Base-by-base conservation (phyloP, 179 eudicot genomes). In the Amaranthus tricolor region DNA sequence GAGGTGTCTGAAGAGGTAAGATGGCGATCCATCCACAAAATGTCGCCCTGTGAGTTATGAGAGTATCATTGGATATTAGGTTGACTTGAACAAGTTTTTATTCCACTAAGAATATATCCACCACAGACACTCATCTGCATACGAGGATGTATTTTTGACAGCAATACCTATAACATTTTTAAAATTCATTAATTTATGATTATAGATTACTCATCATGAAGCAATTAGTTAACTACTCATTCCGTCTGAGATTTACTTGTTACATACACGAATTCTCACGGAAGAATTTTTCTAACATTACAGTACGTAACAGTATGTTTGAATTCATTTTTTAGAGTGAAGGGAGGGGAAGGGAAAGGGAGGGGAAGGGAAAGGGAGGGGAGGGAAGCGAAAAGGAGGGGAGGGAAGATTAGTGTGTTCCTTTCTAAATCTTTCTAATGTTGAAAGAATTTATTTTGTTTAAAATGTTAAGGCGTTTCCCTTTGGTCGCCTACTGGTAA, bases 61-160 rank as follows among this genome's bases (percentile, higher is more conserved):
- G 0, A 16, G n/a, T 31, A 54, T 24, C 31, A 77, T 52, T 68
- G 70, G 14, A 45, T 17, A 43, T 54, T 68, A 17, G 68, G 51
- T 13, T 76, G 87, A 47, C n/a, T 50, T 72, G 71, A 68, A 57
- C 83, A 82, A 67, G 89, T 87, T 80, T 81, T 84, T 14, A 90
- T 93, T 40, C 99, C 99, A 19, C 90, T 93, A 17, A 93, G 84
- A 57, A 95, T 82, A 56, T 93, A 95, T 54, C 99, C 97, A 69
- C 99, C 97, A 74, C 81, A 88, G 45, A 91, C 89, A 66, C 92
- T 93, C 99, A 91, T 95, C 84, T 93, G 96, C 99, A 95, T 95
- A 71, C 77, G 87, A 16, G 97, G 99, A 80, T 95, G 99, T 31
- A 97, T 89, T 89, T 97, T 93, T 52, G 95, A 93, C 43, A 95